Evolutionary conservation across 2,329 filamentous ascomycete species (phyloP), one percentile per base, ranked within the genome.

Genomic region (Stylonectria norvegica): DNA sequence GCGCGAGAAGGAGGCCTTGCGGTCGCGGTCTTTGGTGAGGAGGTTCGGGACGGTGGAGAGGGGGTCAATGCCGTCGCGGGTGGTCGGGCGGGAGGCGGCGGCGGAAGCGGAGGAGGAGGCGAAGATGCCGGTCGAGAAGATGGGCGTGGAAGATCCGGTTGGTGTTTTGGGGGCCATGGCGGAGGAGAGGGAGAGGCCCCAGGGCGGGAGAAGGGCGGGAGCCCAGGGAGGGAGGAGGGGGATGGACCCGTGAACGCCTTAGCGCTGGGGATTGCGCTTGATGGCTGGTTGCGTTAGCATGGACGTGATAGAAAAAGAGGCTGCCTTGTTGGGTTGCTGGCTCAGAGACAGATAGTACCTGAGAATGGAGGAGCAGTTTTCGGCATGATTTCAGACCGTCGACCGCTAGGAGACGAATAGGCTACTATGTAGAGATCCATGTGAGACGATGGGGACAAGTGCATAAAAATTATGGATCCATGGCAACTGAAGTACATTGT

Each of bases 1-100:
- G 52, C 75, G 76, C 40, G 68, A 65, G 56, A 78, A 75, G 31
- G 75, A 78, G 17, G 68, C 59, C 52, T 73, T 72, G 63, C 74
- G 69, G 50, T 73, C 71, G 63, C 74, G 69, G 50, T 73, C 71
- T 59, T 75, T 69, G 60, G 58, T 56, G 38, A 64, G 49, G 37
- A 63, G 44, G 52, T 58, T 62, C 20, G 54, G 29, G 51, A 50
- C 33, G 48, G 49, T 44, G 43, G 47, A 40, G 34, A 56, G 38
- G 20, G 57, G 41, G 27, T 54, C 48, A 37, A 60, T 44, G 30
- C 42, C 63, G 47, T 66, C 65, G 50, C 65, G 64, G 8, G 64
- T 68, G 12, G 58, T 50, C 17, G 65, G 64, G 15, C 64, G 59
- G 19, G 62, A 62, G 15, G 46, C 37, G 15, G 57, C 51, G 32